Conservation (phyloP, 139 green algal species). For the Micromonas commoda region DNA sequence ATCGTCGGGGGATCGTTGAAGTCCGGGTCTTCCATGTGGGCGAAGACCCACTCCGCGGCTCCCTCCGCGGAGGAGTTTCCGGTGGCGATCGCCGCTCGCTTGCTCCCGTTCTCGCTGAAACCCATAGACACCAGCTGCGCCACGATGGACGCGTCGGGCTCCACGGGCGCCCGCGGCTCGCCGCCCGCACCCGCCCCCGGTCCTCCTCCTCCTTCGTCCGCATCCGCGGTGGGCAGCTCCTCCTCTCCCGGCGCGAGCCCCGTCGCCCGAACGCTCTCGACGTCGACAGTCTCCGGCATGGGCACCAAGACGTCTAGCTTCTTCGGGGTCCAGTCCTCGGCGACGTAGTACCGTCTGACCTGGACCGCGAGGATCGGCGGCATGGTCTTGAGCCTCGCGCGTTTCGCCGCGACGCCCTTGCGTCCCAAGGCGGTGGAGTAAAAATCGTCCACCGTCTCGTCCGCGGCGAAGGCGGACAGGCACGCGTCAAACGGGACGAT, state of each 20-base stretch:
- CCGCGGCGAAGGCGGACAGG: slow-evolving; percentile 56
- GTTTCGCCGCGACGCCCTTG: slow-evolving; percentile 40
- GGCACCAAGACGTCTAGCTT: slow-evolving; percentile 86
- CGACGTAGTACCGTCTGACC: slow-evolving; percentile 72
- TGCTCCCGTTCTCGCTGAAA: slow-evolving; percentile 72
- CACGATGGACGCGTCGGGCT: slow-evolving; percentile 53
- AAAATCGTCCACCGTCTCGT: slow-evolving; percentile 74
- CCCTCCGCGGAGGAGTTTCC: slow-evolving; percentile 62
- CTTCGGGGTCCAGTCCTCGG: slow-evolving; percentile 71
- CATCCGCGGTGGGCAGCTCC: slow-evolving; percentile 60
- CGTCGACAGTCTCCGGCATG: slow-evolving; percentile 54
- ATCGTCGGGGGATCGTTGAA: slow-evolving; percentile 71
- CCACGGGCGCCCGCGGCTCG: neutral
- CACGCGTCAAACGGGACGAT: slow-evolving; percentile 80
- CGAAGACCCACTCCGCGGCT: slow-evolving; percentile 85
- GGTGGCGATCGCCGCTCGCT: slow-evolving; percentile 62
- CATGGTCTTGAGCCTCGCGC: slow-evolving; percentile 67
- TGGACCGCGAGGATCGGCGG: slow-evolving; percentile 82
- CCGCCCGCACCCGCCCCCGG: too few relatives aligned
- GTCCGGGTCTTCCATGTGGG: slow-evolving; percentile 86
- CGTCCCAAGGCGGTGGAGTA: slow-evolving; percentile 49
- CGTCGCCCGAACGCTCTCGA: neutral
- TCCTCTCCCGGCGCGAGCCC: slow-evolving; percentile 58
- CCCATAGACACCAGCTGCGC: slow-evolving; percentile 71
- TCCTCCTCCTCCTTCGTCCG: neutral